These are phyloP conservation scores for Climacium dendroides DNA, from an alignment of 225 moss, liverwort and hornwort genomes.

Conservation along the genomic window DNA sequence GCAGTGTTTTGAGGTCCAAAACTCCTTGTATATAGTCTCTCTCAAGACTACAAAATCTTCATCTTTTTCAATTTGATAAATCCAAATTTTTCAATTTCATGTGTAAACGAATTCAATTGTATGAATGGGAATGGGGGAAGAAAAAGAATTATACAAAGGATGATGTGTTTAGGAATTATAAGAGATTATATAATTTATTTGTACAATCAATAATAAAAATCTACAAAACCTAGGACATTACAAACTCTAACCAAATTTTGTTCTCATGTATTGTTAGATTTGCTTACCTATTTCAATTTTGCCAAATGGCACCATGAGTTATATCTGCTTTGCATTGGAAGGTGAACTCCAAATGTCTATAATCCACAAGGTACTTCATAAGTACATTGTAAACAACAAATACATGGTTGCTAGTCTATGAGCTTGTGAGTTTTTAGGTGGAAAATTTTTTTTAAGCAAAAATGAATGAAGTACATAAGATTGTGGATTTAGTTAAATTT, in stretches of 20 bases:
- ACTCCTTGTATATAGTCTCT: background rate
- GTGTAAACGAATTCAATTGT: background rate
- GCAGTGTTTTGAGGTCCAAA: background rate
- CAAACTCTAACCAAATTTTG: background rate
- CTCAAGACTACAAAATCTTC: background rate
- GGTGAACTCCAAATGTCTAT: background rate
- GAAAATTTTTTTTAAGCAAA: too few species aligned
- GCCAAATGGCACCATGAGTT: background rate
- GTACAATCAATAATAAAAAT: background rate
- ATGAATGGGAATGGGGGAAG: background rate
- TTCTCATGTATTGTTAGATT: background rate
- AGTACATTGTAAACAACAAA: background rate
- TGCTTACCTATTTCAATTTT: background rate
- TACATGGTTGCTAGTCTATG: background rate
- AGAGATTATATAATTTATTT: too few species aligned
- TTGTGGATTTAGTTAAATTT: too few species aligned
- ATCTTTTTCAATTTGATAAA: background rate
- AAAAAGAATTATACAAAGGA: background rate
- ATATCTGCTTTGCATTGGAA: background rate
- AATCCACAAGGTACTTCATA: background rate
- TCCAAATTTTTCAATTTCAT: background rate
- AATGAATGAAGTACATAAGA: too few species aligned
- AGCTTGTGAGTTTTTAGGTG: too few species aligned
- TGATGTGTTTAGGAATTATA: background rate
- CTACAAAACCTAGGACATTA: background rate